Evolutionary conservation across 2,329 filamentous ascomycete genomes (phyloP).

Genomic region (Colletotrichum acutatum): DNA sequence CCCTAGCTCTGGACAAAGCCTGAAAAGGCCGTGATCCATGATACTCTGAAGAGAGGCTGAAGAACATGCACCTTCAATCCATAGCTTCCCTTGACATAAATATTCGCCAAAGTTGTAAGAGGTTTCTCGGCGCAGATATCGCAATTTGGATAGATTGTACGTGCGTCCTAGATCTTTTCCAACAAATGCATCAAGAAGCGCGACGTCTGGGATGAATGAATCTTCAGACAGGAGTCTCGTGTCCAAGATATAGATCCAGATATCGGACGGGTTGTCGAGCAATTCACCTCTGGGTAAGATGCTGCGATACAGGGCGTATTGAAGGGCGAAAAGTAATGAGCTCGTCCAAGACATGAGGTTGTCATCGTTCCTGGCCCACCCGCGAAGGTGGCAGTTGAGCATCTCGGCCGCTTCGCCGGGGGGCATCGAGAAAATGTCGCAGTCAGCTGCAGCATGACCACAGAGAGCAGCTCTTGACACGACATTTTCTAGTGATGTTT

Average conservation of each 20-base stretch:
- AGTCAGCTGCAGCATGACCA: background rate
- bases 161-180: background rate
- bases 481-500: background rate
- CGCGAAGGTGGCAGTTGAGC: background rate
- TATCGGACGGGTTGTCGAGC: background rate
- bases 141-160: background rate
- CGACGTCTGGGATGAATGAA: background rate
- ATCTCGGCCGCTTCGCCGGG: background rate
- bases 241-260: background rate
- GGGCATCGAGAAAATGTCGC: background rate
- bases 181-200: background rate
- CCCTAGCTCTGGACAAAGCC: background rate
- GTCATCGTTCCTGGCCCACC: background rate
- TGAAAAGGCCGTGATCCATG: background rate
- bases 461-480: background rate
- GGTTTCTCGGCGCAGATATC: background rate
- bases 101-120: background rate
- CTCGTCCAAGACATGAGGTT: background rate
- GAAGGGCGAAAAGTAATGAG: background rate
- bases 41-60: background rate
- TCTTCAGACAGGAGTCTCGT: background rate
- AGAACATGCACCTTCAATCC: background rate
- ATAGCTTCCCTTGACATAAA: background rate
- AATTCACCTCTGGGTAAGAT: background rate
- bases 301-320: background rate